Evolutionary conservation across 768 basidiomycete species (phyloP), one percentile per base, ranked within the genome.

Genomic region (Termitomyces sp.): DNA sequence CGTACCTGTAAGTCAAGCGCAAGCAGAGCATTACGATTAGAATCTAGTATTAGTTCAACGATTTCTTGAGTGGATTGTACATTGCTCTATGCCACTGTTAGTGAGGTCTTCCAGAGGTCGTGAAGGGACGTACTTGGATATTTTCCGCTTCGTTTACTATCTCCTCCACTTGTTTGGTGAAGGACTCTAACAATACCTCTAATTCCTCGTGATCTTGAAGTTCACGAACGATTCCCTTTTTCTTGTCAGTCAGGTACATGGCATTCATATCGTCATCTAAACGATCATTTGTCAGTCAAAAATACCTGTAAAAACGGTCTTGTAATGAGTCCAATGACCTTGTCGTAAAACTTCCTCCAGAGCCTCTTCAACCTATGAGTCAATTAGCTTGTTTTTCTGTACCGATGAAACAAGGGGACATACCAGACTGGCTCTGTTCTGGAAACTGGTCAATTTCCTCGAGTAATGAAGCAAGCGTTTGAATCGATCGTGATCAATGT

Each of bases 31-130:
- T 98, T 98, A 48, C 96, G 88, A 74, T 97, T 97, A 48, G 94
- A 90, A 70, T 98, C 96, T 41, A 98, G 79, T 66, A 98, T 94
- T 58, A 98, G 80, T 71, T 98, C 96, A 2, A 96, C 92, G 53
- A 98, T 98, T 73, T 98, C 96, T 76, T 98, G 96, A 0, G 96
- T 98, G 13, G 94, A 94, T 72, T 94, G 90, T 39, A 98, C 92
- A 68, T 98, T 98, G 55, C 80, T 84, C 93, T 93, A 61, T 46
- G 34, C n/a, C 24, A 43, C 7, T 31, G 36, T 62, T 3, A 63
- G 42, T n/a, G 44, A 46, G 20, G 16, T 1, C 39, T 27, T 54
- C 7, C 7, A 34, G 14, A 46, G 7, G 4, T 27, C n/a, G 29
- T 29, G 24, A 52, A 46, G 46, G n/a, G 34, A 68, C 76, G 55